Conservation (phyloP, 2,329 filamentous ascomycete species). For the Pseudogymnoascus sp. region DNA sequence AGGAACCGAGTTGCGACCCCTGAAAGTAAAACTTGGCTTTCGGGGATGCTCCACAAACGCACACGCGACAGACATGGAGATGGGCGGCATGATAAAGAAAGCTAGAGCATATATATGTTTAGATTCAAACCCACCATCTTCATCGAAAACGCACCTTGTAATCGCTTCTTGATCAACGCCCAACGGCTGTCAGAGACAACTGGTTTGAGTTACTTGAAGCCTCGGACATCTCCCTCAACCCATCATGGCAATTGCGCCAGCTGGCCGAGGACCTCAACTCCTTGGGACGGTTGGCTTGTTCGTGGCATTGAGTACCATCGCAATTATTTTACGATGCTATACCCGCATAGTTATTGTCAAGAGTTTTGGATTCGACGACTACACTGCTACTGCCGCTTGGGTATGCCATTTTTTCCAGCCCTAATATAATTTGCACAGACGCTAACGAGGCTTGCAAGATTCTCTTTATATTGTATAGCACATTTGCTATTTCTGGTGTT, state of each 20-base stretch:
- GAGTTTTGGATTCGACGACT: background rate
- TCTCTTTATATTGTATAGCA: slow-evolving; percentile 15
- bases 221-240: too few species aligned
- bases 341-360: background rate
- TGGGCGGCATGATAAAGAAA: too few species aligned
- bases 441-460: background rate
- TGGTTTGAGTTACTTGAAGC: too few species aligned
- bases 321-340: background rate
- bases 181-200: too few species aligned
- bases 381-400: background rate
- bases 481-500: slow-evolving; percentile 17
- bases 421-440: background rate
- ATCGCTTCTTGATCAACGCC: too few species aligned
- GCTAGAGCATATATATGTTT: too few species aligned
- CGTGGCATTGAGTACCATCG: background rate
- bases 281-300: background rate
- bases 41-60: too few species aligned
- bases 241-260: background rate
- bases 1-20: too few species aligned
- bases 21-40: too few species aligned
- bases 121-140: too few species aligned
- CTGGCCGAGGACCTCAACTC: background rate
- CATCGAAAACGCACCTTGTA: too few species aligned
- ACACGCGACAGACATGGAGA: too few species aligned
- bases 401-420: background rate